phyloP scores from a whole-genome alignment of 345 rosid genomes.

The Pugionium cornutum region DNA sequence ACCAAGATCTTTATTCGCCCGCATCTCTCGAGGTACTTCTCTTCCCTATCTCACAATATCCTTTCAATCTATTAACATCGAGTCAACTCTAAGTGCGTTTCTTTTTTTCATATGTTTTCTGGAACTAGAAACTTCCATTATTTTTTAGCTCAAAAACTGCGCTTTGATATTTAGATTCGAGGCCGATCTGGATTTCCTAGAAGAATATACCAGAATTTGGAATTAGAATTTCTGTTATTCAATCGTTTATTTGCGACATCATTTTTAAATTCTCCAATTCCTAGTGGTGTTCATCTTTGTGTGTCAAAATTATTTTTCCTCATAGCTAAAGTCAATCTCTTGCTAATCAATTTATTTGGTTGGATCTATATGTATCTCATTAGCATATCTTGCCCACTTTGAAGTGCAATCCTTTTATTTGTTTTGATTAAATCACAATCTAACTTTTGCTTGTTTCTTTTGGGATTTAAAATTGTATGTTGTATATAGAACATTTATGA shows the following conservation, averaged over 20 bases:
- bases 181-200: not conserved
- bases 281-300: slow-evolving; percentile 9
- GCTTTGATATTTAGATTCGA: not conserved
- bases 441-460: not conserved
- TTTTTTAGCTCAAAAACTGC: not conserved
- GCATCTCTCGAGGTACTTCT: slow-evolving; percentile 26
- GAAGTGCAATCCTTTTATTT: slow-evolving; percentile 3
- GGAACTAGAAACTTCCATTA: not conserved
- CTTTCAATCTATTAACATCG: slow-evolving; percentile 20
- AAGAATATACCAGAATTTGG: not conserved
- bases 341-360: not conserved
- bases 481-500: not conserved
- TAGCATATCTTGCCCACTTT: not conserved
- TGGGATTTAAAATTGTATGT: not conserved
- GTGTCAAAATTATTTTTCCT: not conserved
- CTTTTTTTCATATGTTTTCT: slow-evolving; percentile 11
- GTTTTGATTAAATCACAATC: not conserved
- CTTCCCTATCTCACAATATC: slow-evolving; percentile 2
- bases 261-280: not conserved
- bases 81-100: slow-evolving; percentile 31
- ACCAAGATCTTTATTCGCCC: slow-evolving; percentile 19
- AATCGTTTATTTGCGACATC: slow-evolving; percentile 4
- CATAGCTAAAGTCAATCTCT: slow-evolving; percentile 5
- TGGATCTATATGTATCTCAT: slow-evolving; percentile 10
- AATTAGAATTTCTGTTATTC: slow-evolving; percentile 5